phyloP scores from a whole-genome alignment of 2,329 filamentous ascomycete species.

The Diplodia sapinea region DNA sequence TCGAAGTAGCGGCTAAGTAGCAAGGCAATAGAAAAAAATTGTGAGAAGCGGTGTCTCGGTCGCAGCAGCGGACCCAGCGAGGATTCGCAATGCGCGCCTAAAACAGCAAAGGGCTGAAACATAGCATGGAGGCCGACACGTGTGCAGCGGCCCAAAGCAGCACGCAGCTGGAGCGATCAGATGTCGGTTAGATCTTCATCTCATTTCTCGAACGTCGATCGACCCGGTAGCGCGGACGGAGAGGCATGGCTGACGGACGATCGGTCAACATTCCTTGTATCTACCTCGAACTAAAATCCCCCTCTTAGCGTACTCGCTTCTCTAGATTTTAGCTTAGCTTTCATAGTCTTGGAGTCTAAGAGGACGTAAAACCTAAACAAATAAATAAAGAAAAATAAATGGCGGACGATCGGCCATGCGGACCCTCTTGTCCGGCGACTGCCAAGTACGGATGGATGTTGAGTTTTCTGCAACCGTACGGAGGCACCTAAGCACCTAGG shows the following conservation, averaged over 20 bases:
- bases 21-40: too few species aligned
- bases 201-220: conserved; percentile 25
- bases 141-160: conserved; percentile 5
- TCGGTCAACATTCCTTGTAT: background rate
- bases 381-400: too few species aligned
- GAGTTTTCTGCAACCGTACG: background rate
- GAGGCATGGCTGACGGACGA: background rate
- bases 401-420: background rate
- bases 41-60: too few species aligned
- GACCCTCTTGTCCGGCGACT: background rate
- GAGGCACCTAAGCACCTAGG: background rate
- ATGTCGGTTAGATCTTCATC: background rate
- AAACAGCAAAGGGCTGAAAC: conserved; percentile 2
- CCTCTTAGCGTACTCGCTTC: background rate
- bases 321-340: too few species aligned
- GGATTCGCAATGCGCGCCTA: background rate
- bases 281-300: background rate
- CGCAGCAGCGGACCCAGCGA: too few species aligned
- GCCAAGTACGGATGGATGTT: background rate
- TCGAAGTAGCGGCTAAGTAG: too few species aligned
- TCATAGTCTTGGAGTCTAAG: too few species aligned
- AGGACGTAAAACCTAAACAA: too few species aligned
- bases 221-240: conserved; percentile 1
- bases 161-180: background rate
- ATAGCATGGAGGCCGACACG: background rate